Evolutionary conservation across 352 stramenopile genomes (phyloP), one percentile per base, ranked within the genome.

Genomic region (Pythium aquatile): DNA sequence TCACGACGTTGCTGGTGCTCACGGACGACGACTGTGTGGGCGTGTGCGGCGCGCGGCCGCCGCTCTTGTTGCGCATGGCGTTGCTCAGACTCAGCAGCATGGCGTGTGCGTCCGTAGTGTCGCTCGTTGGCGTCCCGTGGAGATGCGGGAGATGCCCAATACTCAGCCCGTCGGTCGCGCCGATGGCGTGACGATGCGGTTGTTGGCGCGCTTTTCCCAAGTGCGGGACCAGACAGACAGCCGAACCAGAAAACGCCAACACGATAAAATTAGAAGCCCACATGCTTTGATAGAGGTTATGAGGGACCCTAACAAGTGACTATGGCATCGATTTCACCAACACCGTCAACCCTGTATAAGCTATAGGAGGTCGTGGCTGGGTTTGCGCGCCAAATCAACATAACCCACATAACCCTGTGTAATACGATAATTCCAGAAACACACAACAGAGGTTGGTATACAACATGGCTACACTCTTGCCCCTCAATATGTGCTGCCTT

Each of bases 21-120:
- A 42, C 37, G 17, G 46, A 14, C 14, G 30, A 28, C 28, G 42
- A 14, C 39, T 46, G 29, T 39, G 9, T 37, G 39, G 9, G 51
- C 51, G 51, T 49, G 37, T 30, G 28, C n/a, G 44, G 47, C 26
- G 49, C 29, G 32, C 30, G 39, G 20, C 49, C 1, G 9, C 33
- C 17, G 51, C 57, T 39, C 40, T 66, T 66, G 35, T 35, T 58
- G 54, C 66, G 66, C 66, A 73, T 69, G 37, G 61, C 66, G 51
- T 39, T 68, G 46, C 61, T 68, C 24, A 68, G 42, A 46, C 61
- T 62, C 32, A 62, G 53, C 32, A 68, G 61, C 61, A 69, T 69
- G 46, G 20, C 13, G 42, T 7, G 14, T 14, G 3, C 32, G n/a
- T 29, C 20, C 42, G 40, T 20, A 14, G 1, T 24, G 20, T 24